Percentiles rank a stretch among this genome's conserved stretches.
Conservation (phyloP, 306 rosid genomes). For the Mimosa pudica region DNA sequence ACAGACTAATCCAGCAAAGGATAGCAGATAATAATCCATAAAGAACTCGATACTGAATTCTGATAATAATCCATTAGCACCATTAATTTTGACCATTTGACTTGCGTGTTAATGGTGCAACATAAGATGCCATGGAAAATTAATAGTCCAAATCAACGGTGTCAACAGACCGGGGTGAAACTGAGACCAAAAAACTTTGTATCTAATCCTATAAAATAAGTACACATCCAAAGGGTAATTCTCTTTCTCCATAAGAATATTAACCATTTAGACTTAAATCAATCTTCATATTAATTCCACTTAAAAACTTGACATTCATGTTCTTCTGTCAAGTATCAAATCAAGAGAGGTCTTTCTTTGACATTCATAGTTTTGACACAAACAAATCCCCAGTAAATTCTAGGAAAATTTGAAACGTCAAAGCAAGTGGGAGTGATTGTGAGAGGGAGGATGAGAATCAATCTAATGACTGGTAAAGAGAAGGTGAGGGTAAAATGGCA, state of each 20-base stretch:
- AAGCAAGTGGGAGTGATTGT: neutral
- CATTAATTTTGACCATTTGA: no score
- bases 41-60: neutral
- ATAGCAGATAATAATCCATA: neutral
- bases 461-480: neutral
- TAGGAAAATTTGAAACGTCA: neutral
- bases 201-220: neutral
- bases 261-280: neutral
- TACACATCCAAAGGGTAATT: neutral
- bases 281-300: neutral
- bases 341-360: neutral
- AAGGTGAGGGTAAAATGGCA: neutral
- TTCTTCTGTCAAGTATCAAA: neutral
- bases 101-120: no score
- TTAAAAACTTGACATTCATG: neutral
- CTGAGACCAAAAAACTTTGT: no score
- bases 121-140: no score
- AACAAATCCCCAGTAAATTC: neutral
- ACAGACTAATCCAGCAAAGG: neutral
- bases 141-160: no score
- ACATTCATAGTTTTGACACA: neutral
- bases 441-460: neutral
- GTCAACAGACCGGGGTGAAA: no score
- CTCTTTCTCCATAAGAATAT: neutral
- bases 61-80: no score